Conservation (phyloP, 139 green algal genomes). For the Chlamydomonas sp. region DNA sequence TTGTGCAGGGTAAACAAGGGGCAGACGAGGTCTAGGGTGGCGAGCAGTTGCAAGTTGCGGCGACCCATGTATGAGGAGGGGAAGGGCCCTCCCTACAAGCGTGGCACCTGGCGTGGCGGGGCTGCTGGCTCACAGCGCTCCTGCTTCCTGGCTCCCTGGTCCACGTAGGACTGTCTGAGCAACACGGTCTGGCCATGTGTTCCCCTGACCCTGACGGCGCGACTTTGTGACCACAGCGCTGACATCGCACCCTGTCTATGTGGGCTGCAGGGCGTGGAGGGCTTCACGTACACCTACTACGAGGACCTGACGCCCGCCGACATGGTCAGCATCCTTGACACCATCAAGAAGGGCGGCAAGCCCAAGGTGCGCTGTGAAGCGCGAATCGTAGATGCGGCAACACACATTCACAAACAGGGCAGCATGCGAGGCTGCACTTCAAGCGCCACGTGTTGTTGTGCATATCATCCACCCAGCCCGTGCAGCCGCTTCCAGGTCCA, state of each 20-base stretch:
- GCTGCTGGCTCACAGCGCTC: no score
- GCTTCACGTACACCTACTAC: slow-evolving; percentile 94
- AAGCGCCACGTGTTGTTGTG: no score
- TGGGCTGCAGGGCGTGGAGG: slow-evolving; percentile 68
- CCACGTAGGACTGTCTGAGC: no score
- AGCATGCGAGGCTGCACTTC: not conserved
- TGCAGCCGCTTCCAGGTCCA: no score
- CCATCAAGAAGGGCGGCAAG: slow-evolving; percentile 79
- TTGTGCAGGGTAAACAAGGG: not conserved
- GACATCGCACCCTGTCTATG: slow-evolving; percentile 3
- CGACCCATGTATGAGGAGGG: no score
- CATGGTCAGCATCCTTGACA: slow-evolving; percentile 82
- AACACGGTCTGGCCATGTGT: no score
- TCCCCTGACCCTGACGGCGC: not conserved
- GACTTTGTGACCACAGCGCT: slow-evolving; percentile 14
- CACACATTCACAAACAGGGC: not conserved
- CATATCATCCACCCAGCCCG: no score
- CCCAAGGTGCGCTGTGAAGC: slow-evolving; percentile 38
- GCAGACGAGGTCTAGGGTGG: no score
- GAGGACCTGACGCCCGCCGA: slow-evolving; percentile 95
- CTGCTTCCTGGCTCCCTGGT: no score
- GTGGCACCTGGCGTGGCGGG: no score
- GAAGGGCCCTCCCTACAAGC: no score
- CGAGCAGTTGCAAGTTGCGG: no score
- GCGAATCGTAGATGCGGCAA: not conserved